Percentiles rank a stretch among this genome's conserved stretches.
Conservation (phyloP, 345 rosid species). For the Hibiscus syriacus region DNA sequence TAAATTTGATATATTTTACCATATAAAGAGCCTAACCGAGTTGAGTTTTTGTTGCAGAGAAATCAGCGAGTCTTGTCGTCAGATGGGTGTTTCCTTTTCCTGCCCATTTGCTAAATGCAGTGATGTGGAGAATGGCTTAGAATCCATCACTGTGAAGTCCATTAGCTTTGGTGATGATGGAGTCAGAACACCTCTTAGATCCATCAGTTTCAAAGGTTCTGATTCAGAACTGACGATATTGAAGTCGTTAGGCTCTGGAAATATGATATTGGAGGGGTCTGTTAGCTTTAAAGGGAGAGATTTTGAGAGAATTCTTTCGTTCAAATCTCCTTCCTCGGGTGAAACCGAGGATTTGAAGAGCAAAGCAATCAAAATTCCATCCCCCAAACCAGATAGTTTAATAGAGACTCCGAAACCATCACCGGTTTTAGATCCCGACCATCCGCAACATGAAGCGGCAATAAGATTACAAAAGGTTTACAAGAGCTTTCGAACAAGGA, state of each 20-base stretch:
- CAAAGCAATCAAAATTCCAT: conserved; percentile 6
- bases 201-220: conserved; percentile 49
- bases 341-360: conserved; percentile 1
- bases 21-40: not conserved
- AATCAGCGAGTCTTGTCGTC: conserved; percentile 11
- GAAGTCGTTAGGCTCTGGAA: conserved; percentile 61
- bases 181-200: conserved; percentile 50
- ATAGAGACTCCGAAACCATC: not conserved
- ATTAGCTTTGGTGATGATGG: conserved; percentile 66
- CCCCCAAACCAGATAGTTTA: conserved; percentile 10
- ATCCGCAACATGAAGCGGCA: conserved; percentile 78
- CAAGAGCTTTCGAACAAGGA: conserved; percentile 85
- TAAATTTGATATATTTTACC: not conserved
- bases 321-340: conserved; percentile 17
- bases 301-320: conserved; percentile 43
- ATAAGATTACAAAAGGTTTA: conserved; percentile 82
- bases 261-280: conserved; percentile 63
- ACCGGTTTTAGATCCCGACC: conserved; percentile 35
- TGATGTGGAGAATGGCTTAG: conserved; percentile 54
- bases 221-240: conserved; percentile 53
- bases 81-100: conserved; percentile 64
- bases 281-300: conserved; percentile 68
- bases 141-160: conserved; percentile 70
- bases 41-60: conserved; percentile 19
- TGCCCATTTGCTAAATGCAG: conserved; percentile 48